Evolutionary conservation across 2,329 filamentous ascomycete genomes (phyloP).

Genomic region (Microdochium bolleyi): DNA sequence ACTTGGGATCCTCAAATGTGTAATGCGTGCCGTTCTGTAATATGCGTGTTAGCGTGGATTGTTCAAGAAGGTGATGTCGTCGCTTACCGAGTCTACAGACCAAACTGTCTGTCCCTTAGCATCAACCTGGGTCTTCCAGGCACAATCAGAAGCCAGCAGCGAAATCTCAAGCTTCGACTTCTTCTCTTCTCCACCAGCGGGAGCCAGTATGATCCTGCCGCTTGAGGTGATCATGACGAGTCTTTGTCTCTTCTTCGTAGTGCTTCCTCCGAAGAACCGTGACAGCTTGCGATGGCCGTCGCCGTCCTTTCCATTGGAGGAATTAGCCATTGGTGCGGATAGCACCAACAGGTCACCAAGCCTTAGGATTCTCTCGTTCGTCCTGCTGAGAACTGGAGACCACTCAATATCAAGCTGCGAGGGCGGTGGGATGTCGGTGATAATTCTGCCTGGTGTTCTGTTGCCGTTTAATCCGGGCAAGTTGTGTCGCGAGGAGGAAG

Average conservation of each 20-base stretch:
- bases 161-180: constrained; percentile 88
- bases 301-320: constrained; percentile 61
- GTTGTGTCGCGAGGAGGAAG: constrained; percentile 15
- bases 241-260: constrained; percentile 85
- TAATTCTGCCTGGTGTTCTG: constrained; percentile 68
- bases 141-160: constrained; percentile 66
- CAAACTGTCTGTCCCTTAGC: constrained; percentile 82
- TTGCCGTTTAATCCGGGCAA: constrained; percentile 26
- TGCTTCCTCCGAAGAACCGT: constrained; percentile 85
- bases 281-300: constrained; percentile 83
- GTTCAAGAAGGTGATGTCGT: constrained; percentile 1
- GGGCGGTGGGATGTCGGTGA: constrained; percentile 93
- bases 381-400: constrained; percentile 87
- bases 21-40: constrained; percentile 77
- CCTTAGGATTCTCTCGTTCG: constrained; percentile 90
- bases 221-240: constrained; percentile 93
- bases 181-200: constrained; percentile 91
- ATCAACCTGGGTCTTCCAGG: constrained; percentile 75
- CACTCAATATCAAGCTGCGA: constrained; percentile 97
- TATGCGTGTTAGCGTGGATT: constrained; percentile 10
- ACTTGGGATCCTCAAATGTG: constrained; percentile 88
- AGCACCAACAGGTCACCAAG: constrained; percentile 84
- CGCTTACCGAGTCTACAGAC: constrained; percentile 87
- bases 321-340: constrained; percentile 68
- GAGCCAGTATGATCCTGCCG: constrained; percentile 81